Conservation (phyloP, 345 rosid genomes). For the Hibiscus tridactylites region DNA sequence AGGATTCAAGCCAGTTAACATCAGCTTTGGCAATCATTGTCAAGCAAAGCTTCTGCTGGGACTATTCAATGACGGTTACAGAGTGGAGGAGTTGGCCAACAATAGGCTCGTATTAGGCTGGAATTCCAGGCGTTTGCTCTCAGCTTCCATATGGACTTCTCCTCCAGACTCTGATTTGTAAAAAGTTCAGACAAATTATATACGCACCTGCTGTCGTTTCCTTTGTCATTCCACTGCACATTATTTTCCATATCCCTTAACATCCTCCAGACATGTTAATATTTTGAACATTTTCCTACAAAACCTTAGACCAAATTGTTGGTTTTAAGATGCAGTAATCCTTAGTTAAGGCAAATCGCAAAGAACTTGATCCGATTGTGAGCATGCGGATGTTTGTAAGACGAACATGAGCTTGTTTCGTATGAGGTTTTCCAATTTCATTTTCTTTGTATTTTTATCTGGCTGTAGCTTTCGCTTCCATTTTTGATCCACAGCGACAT, state of each 20-base stretch:
- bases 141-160: slow-evolving; percentile 73
- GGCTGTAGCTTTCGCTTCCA: not conserved
- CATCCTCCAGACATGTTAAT: not conserved
- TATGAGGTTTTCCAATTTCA: not conserved
- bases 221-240: not conserved
- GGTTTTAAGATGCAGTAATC: not conserved
- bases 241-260: not conserved
- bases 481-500: not conserved
- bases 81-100: slow-evolving; percentile 52
- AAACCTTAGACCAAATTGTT: not conserved
- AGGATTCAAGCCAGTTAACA: slow-evolving; percentile 37
- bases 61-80: slow-evolving; percentile 65
- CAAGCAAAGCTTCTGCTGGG: slow-evolving; percentile 79
- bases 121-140: slow-evolving; percentile 74
- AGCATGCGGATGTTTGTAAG: not conserved
- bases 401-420: not conserved
- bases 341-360: not conserved
- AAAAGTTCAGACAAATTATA: not conserved
- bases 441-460: not conserved
- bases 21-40: slow-evolving; percentile 76
- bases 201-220: not conserved
- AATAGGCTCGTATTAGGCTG: slow-evolving; percentile 71
- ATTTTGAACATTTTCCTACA: not conserved
- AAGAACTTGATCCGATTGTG: not conserved
- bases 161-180: slow-evolving; percentile 28